Evolutionary conservation across 805 yeast genomes (phyloP), one percentile per base, ranked within the genome.

Genomic region (Scheffersomyces coipomensis): DNA sequence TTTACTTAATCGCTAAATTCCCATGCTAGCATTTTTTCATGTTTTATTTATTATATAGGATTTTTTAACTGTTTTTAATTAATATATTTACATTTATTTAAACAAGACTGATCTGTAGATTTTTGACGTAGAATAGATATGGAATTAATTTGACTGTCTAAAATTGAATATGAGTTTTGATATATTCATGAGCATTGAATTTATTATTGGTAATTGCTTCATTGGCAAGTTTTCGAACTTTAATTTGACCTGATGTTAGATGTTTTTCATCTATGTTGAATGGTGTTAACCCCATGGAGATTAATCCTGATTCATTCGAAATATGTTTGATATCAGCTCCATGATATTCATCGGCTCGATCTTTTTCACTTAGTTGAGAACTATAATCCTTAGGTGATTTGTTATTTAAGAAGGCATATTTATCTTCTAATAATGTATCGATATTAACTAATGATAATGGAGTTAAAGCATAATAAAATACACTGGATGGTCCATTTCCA

Each of bases 401-500:
- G 21, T 43, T 47, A 23, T 29, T 37, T 19, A 39, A 29, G 26
- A 47, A 51, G 2, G 45, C 32, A 11, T 42, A 31, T 19, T 33
- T 43, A n/a, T 52, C 49, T 29, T 49, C 49, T 30, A 51, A 31
- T 18, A 50, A 38, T 2, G 51, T 37, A 19, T 47, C 33, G 13
- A 48, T 37, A 37, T 48, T 50, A 12, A 29, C 24, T 4, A 46
- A 29, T 29, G 55, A 45, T 34, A 67, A 43, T 1, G 76, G 75
- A 6, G 58, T 53, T 3, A 60, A 54, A 2, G 68, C 66, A 31
- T 60, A 60, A 44, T 66, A 71, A 37, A 68, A 38, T 4, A 71
- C 76, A n/a, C 66, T 53, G 12, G 76, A 65, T 40, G 64, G 68
- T 9, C 47, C 42, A 8, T 29, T 37, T 5, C 74, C 73, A 15